Conservation (phyloP, 257 asterid species). For the Penstemon davidsonii region DNA sequence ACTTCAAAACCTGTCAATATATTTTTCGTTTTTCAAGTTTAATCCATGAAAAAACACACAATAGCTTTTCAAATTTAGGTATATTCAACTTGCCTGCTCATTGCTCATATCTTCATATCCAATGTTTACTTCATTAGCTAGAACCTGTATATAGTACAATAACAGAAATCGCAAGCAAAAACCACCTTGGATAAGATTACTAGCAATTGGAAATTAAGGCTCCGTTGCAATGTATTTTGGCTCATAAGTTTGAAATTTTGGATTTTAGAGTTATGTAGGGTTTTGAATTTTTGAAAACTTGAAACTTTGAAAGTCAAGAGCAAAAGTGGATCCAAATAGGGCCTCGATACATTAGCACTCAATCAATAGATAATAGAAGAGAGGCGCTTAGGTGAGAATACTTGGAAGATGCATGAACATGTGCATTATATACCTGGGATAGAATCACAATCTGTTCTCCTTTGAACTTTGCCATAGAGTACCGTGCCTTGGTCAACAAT, state of each 20-base stretch:
- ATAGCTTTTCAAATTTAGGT: background rate
- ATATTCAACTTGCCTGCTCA: conserved; percentile 66
- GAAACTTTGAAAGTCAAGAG: too few species aligned
- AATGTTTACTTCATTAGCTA: conserved; percentile 89
- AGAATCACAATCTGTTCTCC: conserved; percentile 87
- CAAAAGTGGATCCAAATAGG: too few species aligned
- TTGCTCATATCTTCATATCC: conserved; percentile 95
- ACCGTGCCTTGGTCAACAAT: conserved; percentile 81
- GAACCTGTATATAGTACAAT: conserved; percentile 51
- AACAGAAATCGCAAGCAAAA: conserved; percentile 11
- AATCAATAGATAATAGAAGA: background rate
- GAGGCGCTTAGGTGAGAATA: background rate
- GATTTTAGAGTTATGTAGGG: too few species aligned
- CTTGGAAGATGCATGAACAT: conserved; percentile 7
- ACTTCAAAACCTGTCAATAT: conserved; percentile 72
- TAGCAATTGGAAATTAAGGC: too few species aligned
- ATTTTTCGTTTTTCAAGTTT: background rate
- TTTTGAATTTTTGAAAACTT: too few species aligned
- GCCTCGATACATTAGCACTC: background rate
- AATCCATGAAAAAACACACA: too few species aligned
- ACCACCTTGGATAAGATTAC: too few species aligned
- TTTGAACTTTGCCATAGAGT: conserved; percentile 80
- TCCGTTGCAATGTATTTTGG: too few species aligned
- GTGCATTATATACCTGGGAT: conserved; percentile 66
- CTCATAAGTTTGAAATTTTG: too few species aligned